Conservation (phyloP, 345 rosid species). For the Dipteronia dyeriana region DNA sequence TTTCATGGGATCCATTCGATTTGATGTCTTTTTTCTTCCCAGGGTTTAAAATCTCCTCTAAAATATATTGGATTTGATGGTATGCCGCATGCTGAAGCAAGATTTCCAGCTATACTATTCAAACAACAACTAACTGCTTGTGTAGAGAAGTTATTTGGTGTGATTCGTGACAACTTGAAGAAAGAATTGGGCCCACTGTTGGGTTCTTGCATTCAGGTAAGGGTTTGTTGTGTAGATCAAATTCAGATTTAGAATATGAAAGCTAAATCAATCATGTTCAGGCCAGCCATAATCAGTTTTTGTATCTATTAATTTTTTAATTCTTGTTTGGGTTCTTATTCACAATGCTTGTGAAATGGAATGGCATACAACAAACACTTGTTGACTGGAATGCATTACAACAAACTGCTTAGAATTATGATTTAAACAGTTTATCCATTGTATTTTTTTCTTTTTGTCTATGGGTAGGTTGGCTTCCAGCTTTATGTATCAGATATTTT, state of each 20-base stretch:
- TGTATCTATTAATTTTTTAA: not conserved
- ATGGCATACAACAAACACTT: not conserved
- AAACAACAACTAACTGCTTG: conserved; percentile 97
- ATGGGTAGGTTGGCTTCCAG: not conserved
- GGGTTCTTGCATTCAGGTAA: conserved; percentile 87
- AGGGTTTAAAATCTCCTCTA: conserved; percentile 87
- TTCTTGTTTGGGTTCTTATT: conserved; percentile 1
- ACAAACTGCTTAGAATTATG: not conserved
- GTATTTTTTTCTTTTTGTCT: not conserved
- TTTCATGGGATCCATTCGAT: conserved; percentile 20
- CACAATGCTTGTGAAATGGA: not conserved
- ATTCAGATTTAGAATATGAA: conserved; percentile 8
- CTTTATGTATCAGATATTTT: not conserved
- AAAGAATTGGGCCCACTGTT: conserved; percentile 85
- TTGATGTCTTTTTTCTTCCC: conserved; percentile 24
- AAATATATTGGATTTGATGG: conserved; percentile 72
- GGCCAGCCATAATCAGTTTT: not conserved
- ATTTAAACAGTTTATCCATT: not conserved
- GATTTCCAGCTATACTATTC: conserved; percentile 90
- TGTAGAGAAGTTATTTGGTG: conserved; percentile 97
- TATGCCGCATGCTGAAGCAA: conserved; percentile 81
- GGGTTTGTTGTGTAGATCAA: conserved; percentile 21
- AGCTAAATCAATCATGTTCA: not conserved
- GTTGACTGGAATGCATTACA: not conserved
- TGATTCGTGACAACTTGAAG: conserved; percentile 94